Percentiles rank a stretch among this genome's conserved stretches.
These are phyloP conservation scores for Auricularia sp. DNA, from an alignment of 768 basidiomycete species.

Conservation along the genomic window DNA sequence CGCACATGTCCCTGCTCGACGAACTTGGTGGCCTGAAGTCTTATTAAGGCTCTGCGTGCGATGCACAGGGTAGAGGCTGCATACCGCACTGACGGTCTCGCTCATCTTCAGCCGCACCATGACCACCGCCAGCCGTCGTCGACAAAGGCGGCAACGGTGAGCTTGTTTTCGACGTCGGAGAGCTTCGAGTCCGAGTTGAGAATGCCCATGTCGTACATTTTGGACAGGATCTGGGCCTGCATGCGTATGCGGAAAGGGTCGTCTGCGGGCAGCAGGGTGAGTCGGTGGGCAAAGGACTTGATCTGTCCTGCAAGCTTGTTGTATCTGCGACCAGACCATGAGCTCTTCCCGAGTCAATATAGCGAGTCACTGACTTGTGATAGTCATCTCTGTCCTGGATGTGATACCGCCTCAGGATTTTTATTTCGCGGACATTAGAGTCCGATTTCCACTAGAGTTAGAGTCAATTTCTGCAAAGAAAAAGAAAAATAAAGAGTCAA, in stretches of 20 bases:
- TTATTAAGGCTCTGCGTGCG: not conserved
- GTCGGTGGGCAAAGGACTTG: constrained; percentile 73
- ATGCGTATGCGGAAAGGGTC: constrained; percentile 81
- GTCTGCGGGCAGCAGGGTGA: constrained; percentile 78
- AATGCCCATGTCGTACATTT: constrained; percentile 95
- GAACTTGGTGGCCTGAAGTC: constrained; percentile 78
- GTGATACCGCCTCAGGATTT: constrained; percentile 92
- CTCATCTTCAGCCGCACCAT: constrained; percentile 92
- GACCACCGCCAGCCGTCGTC: constrained; percentile 84
- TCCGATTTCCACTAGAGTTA: constrained; percentile 86
- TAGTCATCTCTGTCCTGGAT: constrained; percentile 92
- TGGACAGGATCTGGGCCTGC: constrained; percentile 81
- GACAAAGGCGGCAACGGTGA: constrained; percentile 89
- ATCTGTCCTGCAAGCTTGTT: constrained; percentile 90
- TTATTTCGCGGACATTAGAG: constrained; percentile 80
- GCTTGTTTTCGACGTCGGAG: constrained; percentile 86
- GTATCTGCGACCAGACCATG: constrained; percentile 41
- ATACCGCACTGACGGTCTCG: constrained; percentile 85
- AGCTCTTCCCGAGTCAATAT: constrained; percentile 1
- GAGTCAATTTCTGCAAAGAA: not conserved
- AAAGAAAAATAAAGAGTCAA: constrained; percentile 8
- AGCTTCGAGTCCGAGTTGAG: constrained; percentile 80
- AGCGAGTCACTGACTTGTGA: constrained; percentile 49
- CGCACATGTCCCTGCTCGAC: constrained; percentile 98
- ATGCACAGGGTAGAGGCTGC: constrained; percentile 23